Base-by-base conservation (phyloP, 192 early-diverging fungal genomes). In the Backusella luteola region DNA sequence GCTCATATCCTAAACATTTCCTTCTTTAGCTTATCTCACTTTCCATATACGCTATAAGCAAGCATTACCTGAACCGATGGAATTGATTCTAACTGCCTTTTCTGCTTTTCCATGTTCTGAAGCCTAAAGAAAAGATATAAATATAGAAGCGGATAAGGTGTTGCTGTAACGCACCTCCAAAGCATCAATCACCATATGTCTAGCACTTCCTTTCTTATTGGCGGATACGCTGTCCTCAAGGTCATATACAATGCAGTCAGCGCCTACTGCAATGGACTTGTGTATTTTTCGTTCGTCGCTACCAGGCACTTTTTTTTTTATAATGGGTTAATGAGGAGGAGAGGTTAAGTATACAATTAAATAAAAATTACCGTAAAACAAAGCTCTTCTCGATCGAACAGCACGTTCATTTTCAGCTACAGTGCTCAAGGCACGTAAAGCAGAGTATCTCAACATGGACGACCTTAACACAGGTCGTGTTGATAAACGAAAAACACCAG, bases 161-260 rank as follows among this genome's bases (percentile, higher is more conserved):
- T 49, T 39, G 38, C 9, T 12, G 34, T 63, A 52, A 66, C 74
- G 76, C 46, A 85, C 84, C 68, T 86, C 86, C 23, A 92, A 84
- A 15, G 94, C 94, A 70, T 93, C 81, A 69, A 90, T 88, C 0
- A 96, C 90, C 77, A 91, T 84, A 42, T 87, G 69, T 49, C 95
- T 88, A 6, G 95, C 95, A 42, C 85, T 87, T 19, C 90, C 91
- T 79, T 98, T 98, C 71, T 92, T 89, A 81, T 91, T 94, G 15
- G 89, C 66, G 0, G 94, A 85, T 1, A 98, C 97, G 21, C 94
- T 91, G 81, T 98, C 97, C 75, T 98, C 97, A 3, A 98, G 86
- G 77, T 98, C 97, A 75, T 95, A 96, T 39, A 96, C 93, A 23
- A 97, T 82, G 77, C 91, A 93, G 83, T 98, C 97, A 2, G 92